Base-by-base conservation (phyloP, 1,139 yeast genomes). In the Groenewaldozyma sp. region DNA sequence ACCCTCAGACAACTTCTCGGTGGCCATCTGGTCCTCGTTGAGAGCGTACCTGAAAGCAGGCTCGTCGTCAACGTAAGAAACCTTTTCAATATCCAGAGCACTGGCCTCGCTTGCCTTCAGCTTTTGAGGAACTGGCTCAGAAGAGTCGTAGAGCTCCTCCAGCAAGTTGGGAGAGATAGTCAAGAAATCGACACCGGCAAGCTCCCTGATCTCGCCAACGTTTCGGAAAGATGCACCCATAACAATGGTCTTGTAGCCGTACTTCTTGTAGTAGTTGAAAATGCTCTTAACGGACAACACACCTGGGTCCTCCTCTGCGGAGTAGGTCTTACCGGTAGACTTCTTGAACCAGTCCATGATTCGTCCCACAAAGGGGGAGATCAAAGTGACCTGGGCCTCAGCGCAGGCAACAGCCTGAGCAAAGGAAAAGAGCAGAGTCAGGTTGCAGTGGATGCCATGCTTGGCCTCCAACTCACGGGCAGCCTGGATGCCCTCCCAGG, bases 221-320 rank as follows among this genome's bases (percentile, higher is more conserved):
- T 88, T 93, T 80, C 99, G 88, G 88, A 91, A 91, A 45, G 97
- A 88, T 48, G 99, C 99, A 68, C 98, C 99, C 98, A 91, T 91
- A 61, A 91, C 98, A 64, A 91, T 88, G 67, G 98, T 91, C 60
- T 91, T 74, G 79, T 91, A 91, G 55, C 81, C 93, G 68, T 67
- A 86, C 74, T 91, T 91, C 80, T 91, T 91, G 83, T 91, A 91
- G 81, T 91, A 91, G 82, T 88, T 83, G 84, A 65, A 91, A 66
- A 91, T 91, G 47, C 62, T 63, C 67, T 78, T 81, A 56, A 91
- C 99, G 39, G 96, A 86, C 46, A 71, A 47, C 50, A 91, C 98
- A 82, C 98, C 99, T 51, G 98, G 98, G 69, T 91, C 98, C 63
- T 81, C 94, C 45, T 65, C 67, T 52, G 72, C 70, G 41, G 76